Percentiles rank a stretch among this genome's conserved stretches.
These are phyloP conservation scores for Leonotis leonurus DNA, from an alignment of 257 asterid genomes.

Conservation along the genomic window DNA sequence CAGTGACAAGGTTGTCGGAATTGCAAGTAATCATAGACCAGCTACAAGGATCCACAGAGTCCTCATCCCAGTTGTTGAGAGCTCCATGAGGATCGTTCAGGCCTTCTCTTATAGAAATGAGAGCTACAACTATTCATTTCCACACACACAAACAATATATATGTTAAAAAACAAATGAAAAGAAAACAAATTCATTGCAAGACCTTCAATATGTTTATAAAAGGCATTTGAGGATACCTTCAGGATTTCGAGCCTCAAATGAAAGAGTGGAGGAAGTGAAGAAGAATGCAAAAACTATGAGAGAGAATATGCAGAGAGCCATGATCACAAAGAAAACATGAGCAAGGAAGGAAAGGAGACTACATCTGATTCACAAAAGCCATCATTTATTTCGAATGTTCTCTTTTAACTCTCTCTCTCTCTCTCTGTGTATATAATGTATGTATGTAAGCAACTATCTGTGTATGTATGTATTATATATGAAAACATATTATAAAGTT, in stretches of 20 bases:
- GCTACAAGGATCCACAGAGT: slow-evolving; percentile 95
- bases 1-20: slow-evolving; percentile 69
- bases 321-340: slow-evolving; percentile 30
- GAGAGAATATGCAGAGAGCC: slow-evolving; percentile 26
- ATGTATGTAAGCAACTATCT: background rate
- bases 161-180: background rate
- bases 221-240: slow-evolving; percentile 47
- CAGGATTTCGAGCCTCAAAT: slow-evolving; percentile 69
- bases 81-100: slow-evolving; percentile 82
- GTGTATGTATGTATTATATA: background rate
- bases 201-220: too few species aligned
- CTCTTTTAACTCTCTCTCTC: background rate
- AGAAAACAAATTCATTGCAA: background rate
- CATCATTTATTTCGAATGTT: slow-evolving; percentile 20
- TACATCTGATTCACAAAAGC: slow-evolving; percentile 20
- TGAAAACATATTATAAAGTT: slow-evolving; percentile 13
- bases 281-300: slow-evolving; percentile 30
- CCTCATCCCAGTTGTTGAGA: slow-evolving; percentile 82
- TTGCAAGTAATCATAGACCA: slow-evolving; percentile 98
- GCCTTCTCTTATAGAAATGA: slow-evolving; percentile 45
- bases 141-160: background rate
- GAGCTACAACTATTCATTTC: slow-evolving; percentile 54
- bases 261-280: slow-evolving; percentile 30
- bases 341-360: background rate
- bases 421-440: slow-evolving; percentile 6